Evolutionary conservation across 1,284 basidiomycete species (phyloP), one percentile per base, ranked within the genome.

Genomic region (Omphalotus olearius): DNA sequence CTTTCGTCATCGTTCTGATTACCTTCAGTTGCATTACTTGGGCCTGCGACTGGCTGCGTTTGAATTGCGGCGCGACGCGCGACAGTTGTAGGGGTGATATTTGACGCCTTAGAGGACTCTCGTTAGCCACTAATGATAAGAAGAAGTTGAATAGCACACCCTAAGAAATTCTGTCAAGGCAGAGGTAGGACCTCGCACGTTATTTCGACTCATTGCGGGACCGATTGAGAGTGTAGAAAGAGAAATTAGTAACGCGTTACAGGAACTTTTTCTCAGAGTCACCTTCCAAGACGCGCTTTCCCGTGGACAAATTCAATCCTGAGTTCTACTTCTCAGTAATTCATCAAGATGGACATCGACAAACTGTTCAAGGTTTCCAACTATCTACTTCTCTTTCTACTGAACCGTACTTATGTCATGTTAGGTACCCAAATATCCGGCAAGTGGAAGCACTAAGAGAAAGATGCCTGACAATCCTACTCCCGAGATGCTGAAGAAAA

Each of bases 141-240:
- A 16, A 16, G 18, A 36, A 16, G 3, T 25, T 20, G 42, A 20
- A 28, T 14, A 46, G 73, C 82, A 54, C 57, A 93, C 93, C 59
- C 84, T 82, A 16, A 98, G 75, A 65, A 94, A 98, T 57, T 93
- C 91, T 23, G 95, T 97, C 10, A 98, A 71, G 0, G 95, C 95
- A 42, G 92, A 95, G 0, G 90, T 85, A 0, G 95, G 94, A 0
- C 95, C 95, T 16, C 89, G 80, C 39, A 97, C 85, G 53, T 87
- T 87, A 66, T 86, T 87, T 23, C 62, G 59, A 52, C 53, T 57
- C 57, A 60, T 60, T 13, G 36, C 51, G n/a, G 38, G 45, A 45
- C 18, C 23, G 23, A 23, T 23, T 23, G 23, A 44, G 43, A 13
- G 33, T 10, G 14, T 36, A 37, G 25, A 39, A 28, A 36, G 17